Evolutionary conservation across 805 yeast species (phyloP).

Genomic region (Lipomyces oligophaga): DNA sequence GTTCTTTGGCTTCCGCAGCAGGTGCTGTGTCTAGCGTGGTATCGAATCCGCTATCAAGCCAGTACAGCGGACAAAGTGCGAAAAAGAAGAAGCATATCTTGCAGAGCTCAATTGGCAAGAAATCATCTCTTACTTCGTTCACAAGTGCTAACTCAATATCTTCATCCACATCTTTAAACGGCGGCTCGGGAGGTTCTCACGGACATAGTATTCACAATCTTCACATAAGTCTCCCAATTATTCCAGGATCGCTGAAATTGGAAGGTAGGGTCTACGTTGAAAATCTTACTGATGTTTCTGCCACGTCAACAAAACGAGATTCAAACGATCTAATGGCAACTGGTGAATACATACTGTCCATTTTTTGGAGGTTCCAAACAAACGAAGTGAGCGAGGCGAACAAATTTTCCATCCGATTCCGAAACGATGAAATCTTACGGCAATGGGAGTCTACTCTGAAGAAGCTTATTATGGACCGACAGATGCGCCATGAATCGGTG

Average conservation of each 20-base stretch:
- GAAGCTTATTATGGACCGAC: conserved; percentile 28
- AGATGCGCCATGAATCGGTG: neutral
- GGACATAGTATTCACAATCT: neutral
- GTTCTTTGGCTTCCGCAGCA: neutral
- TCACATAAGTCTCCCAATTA: neutral
- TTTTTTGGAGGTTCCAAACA: conserved; percentile 22
- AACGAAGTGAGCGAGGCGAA: conserved; percentile 80
- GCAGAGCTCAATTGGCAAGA: conserved; percentile 48
- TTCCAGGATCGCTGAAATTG: conserved; percentile 47
- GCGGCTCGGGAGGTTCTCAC: conserved; percentile 1
- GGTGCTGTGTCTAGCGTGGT: neutral
- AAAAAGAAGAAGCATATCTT: conserved; percentile 49
- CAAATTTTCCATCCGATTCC: conserved; percentile 73
- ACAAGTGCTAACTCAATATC: neutral
- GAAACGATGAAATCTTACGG: conserved; percentile 74
- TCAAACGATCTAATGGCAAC: conserved; percentile 29
- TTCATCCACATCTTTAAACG: neutral
- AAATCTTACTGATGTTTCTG: conserved; percentile 50
- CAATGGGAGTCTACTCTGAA: conserved; percentile 62
- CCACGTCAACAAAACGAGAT: conserved; percentile 24
- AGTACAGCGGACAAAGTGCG: neutral
- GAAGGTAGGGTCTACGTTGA: conserved; percentile 80
- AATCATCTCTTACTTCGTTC: conserved; percentile 19
- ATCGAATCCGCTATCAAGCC: neutral
- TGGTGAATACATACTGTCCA: conserved; percentile 20